These are phyloP conservation scores for Eucalyptus fibrosa DNA, from an alignment of 345 rosid genomes.

Conservation along the genomic window DNA sequence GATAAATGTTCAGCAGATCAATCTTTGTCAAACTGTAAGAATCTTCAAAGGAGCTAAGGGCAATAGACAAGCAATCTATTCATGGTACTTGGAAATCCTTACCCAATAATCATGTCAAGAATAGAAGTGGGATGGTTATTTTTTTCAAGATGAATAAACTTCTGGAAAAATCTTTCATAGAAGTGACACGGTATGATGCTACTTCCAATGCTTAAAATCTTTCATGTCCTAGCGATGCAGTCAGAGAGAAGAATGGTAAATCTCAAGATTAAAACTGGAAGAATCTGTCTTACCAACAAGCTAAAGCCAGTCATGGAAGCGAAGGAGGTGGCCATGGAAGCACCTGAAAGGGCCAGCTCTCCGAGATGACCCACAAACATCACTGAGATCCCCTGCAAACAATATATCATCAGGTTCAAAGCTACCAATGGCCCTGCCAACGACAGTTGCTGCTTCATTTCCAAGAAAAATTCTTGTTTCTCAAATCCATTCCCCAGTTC, in stretches of 20 bases:
- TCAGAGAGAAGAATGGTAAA: background rate
- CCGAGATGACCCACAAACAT: conserved; percentile 26
- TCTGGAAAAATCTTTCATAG: background rate
- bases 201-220: background rate
- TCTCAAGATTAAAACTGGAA: background rate
- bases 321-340: conserved; percentile 33
- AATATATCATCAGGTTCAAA: background rate
- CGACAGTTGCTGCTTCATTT: conserved; percentile 3
- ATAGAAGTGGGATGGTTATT: background rate
- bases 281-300: conserved; percentile 11
- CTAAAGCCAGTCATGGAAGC: conserved; percentile 34
- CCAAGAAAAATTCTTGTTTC: background rate
- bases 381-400: conserved; percentile 5
- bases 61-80: background rate
- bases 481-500: background rate
- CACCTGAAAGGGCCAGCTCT: conserved; percentile 19
- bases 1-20: background rate
- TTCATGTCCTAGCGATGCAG: background rate
- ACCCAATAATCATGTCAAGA: background rate
- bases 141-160: background rate
- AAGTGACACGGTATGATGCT: background rate
- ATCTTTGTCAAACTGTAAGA: background rate
- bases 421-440: conserved; percentile 10
- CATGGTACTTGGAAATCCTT: background rate
- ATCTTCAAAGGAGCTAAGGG: background rate